These are phyloP conservation scores for Casuarina cunninghamiana DNA, from an alignment of 306 rosid species.

Conservation along the genomic window DNA sequence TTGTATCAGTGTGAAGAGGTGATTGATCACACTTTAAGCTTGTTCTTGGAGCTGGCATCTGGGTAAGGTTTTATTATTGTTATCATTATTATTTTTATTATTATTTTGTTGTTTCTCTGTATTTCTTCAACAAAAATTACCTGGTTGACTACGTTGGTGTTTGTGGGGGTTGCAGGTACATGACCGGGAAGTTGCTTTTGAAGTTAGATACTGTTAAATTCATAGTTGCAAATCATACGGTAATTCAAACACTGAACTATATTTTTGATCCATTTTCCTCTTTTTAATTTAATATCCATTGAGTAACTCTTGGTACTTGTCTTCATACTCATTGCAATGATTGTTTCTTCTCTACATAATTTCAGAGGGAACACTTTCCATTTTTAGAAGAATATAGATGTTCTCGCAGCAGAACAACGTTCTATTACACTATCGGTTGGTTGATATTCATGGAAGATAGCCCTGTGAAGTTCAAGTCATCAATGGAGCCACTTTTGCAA, in stretches of 20 bases:
- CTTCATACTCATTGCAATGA: conserved; percentile 23
- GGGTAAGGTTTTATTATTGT: conserved; percentile 62
- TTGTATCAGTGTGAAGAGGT: conserved; percentile 89
- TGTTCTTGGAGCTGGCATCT: conserved; percentile 96
- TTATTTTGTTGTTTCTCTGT: conserved; percentile 15
- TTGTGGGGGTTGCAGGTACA: conserved; percentile 55
- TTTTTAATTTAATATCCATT: conserved; percentile 15
- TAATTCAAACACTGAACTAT: conserved; percentile 29
- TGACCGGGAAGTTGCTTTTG: conserved; percentile 97
- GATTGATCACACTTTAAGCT: conserved; percentile 90
- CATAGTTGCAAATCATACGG: conserved; percentile 93
- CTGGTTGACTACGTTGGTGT: neutral
- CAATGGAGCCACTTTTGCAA: conserved; percentile 96
- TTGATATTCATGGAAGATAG: conserved; percentile 93
- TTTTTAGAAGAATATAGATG: conserved; percentile 86
- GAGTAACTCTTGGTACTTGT: neutral
- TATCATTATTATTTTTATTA: conserved; percentile 2
- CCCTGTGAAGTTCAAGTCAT: conserved; percentile 85
- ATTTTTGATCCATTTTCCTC: neutral
- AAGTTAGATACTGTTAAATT: conserved; percentile 93
- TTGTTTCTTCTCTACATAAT: conserved; percentile 24
- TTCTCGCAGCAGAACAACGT: conserved; percentile 91
- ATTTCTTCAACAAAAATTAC: neutral
- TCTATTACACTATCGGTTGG: conserved; percentile 92
- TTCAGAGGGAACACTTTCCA: conserved; percentile 91